Percentiles rank a stretch among this genome's conserved stretches.
Evolutionary conservation across 2,329 filamentous ascomycete genomes (phyloP).

Genomic region (Cytospora paraplurivora): DNA sequence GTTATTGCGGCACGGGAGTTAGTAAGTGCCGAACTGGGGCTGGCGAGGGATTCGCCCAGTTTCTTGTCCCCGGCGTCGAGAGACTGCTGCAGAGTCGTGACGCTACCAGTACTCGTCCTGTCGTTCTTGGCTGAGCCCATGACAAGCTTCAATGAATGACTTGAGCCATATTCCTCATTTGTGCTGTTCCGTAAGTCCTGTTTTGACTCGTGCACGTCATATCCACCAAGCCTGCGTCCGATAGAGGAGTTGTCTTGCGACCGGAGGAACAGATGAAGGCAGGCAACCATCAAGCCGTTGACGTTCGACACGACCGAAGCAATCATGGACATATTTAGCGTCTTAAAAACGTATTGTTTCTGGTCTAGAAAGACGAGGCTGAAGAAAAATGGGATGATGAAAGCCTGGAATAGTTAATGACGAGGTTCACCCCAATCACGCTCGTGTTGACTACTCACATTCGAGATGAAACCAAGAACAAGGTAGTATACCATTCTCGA

Average conservation of each 20-base stretch:
- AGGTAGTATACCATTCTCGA: constrained; percentile 73
- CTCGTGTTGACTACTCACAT: constrained; percentile 47
- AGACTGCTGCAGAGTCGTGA: constrained; percentile 13
- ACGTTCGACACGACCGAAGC: constrained; percentile 67
- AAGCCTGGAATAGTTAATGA: constrained; percentile 43
- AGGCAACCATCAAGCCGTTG: constrained; percentile 65
- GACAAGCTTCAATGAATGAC: constrained; percentile 42
- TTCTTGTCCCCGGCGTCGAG: constrained; percentile 4
- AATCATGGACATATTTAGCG: constrained; percentile 59
- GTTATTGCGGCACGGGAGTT: constrained; percentile 11
- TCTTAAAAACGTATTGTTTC: constrained; percentile 41
- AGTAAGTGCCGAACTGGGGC: constrained; percentile 24
- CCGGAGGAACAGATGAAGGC: constrained; percentile 67
- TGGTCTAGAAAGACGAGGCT: constrained; percentile 51
- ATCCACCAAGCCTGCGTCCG: constrained; percentile 47
- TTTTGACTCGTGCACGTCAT: constrained; percentile 47
- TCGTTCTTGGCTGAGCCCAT: not conserved
- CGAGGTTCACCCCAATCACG: not conserved
- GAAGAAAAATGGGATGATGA: constrained; percentile 66
- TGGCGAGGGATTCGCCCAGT: not conserved
- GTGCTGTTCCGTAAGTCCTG: constrained; percentile 47
- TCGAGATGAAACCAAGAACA: constrained; percentile 56
- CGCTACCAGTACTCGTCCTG: constrained; percentile 16
- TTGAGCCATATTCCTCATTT: constrained; percentile 29
- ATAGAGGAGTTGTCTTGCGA: constrained; percentile 62